Evolutionary conservation across 805 yeast species (phyloP), one percentile per base, ranked within the genome.

Genomic region (Metschnikowia vanudenii): DNA sequence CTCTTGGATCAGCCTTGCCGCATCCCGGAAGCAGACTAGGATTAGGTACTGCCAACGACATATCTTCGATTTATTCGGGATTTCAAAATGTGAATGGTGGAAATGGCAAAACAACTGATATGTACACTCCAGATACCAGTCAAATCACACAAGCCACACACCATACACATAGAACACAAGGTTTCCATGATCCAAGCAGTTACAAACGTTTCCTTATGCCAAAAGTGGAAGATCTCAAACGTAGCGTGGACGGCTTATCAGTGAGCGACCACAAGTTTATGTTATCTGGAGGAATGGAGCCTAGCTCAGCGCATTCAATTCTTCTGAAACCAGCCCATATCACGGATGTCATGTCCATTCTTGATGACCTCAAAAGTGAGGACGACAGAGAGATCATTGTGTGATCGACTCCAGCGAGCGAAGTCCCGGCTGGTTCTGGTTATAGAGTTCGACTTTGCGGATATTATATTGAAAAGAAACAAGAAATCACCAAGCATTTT

Each of bases 21-120:
- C 12, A 20, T 14, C 31, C 37, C 7, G 41, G 39, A 16, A 47
- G 53, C 24, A 56, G 55, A 10, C 34, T 62, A 35, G 76, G 76
- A 1, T 52, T 71, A 34, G 76, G 76, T 11, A 67, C 61, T n/a
- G 66, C 69, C 11, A 64, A 65, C 32, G 76, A 71, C 47, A 71
- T 71, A 18, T 59, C 67, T 5, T 68, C 74, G 3, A 71, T 71
- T 37, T 72, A 70, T 45, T 67, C 73, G 2, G 75, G 69, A 7
- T 35, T 61, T 18, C 45, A 53, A 34, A 43, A 44, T 19, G 53
- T 55, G 19, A 50, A 49, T 37, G 37, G 36, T 9, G 33, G 32
- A 2, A 33, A 31, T 30, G 24, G 14, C 18, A 43, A 31, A 10
- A 11, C 38, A n/a, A 16, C 24, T 12, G 40, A 35, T 5, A 14